A percentile compares a stretch with the other conserved stretches of the same genome.
phyloP scores from a whole-genome alignment of 169 alveolate genomes.

The Cryptosporidium tyzzeri region DNA sequence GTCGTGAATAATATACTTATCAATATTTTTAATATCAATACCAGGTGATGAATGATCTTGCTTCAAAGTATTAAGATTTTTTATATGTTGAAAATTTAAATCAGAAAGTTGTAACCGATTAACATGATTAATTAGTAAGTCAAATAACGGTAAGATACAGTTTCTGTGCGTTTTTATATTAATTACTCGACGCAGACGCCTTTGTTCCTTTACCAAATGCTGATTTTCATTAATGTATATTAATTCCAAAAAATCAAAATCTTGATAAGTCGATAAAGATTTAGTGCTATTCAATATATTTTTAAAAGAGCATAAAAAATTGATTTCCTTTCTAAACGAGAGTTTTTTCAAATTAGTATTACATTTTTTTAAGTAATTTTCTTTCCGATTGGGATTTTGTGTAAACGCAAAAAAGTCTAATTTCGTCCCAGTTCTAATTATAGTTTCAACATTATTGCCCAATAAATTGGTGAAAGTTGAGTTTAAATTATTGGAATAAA shows the following conservation, averaged over 20 bases:
- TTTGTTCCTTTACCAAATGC: neutral
- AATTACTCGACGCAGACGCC: neutral
- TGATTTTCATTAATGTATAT: neutral
- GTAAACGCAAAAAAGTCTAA: neutral
- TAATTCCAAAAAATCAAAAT: neutral
- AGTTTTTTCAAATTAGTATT: neutral
- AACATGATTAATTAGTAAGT: constrained; percentile 1
- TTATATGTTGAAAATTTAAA: neutral
- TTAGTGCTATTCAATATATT: neutral
- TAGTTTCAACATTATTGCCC: constrained; percentile 5
- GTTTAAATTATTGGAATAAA: neutral
- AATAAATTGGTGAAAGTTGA: neutral
- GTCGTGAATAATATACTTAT: constrained; percentile 16
- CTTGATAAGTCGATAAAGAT: neutral
- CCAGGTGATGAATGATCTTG: neutral
- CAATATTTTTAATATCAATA: neutral
- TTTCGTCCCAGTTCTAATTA: neutral
- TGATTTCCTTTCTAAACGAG: neutral
- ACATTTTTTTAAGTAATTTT: neutral
- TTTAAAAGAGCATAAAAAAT: neutral
- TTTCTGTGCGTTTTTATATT: neutral
- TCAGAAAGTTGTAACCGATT: neutral
- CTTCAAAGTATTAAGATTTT: neutral
- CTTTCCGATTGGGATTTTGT: neutral
- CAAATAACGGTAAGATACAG: neutral